A percentile compares a stretch with the other conserved stretches of the same genome.
Conservation (phyloP, 108 stramenopile species). For the Skeletonema grethae region DNA sequence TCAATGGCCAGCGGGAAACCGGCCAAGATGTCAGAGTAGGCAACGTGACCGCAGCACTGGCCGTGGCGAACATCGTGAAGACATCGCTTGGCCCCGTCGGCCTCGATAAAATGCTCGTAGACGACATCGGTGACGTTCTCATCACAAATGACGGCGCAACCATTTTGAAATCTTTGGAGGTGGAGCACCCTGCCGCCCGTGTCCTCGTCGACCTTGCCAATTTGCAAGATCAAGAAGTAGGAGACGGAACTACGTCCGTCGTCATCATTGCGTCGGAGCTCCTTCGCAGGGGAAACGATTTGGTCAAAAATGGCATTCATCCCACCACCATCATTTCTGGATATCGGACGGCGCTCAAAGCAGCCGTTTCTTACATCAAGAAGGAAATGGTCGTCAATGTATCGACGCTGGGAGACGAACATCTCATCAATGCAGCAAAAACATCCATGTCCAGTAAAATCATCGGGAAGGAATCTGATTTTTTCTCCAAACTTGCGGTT, state of each 20-base stretch:
- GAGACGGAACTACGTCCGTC: conserved; percentile 98
- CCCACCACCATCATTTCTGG: conserved; percentile 98
- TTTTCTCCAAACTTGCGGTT: conserved; percentile 95
- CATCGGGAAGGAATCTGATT: conserved; percentile 92
- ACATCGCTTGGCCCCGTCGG: conserved; percentile 98
- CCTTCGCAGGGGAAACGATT: conserved; percentile 93
- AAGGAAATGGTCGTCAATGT: conserved; percentile 89
- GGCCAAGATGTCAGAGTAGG: conserved; percentile 93
- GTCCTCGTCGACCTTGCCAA: conserved; percentile 98
- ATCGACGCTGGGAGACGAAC: conserved; percentile 75
- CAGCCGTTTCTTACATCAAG: conserved; percentile 96
- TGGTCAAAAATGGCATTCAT: conserved; percentile 95
- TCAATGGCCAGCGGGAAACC: conserved; percentile 85
- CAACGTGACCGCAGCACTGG: conserved; percentile 97
- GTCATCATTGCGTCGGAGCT: conserved; percentile 98
- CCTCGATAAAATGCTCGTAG: conserved; percentile 99
- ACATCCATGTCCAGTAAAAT: conserved; percentile 98
- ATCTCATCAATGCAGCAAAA: conserved; percentile 94
- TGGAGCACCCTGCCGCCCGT: conserved; percentile 99
- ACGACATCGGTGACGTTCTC: conserved; percentile 98
- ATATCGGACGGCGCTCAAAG: conserved; percentile 95
- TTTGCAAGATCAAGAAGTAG: conserved; percentile 98
- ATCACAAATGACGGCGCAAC: conserved; percentile 99
- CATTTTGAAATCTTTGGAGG: conserved; percentile 96
- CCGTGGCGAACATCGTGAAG: conserved; percentile 99